phyloP scores from a whole-genome alignment of 2,329 filamentous ascomycete genomes.

The Akanthomyces dipterigenus region DNA sequence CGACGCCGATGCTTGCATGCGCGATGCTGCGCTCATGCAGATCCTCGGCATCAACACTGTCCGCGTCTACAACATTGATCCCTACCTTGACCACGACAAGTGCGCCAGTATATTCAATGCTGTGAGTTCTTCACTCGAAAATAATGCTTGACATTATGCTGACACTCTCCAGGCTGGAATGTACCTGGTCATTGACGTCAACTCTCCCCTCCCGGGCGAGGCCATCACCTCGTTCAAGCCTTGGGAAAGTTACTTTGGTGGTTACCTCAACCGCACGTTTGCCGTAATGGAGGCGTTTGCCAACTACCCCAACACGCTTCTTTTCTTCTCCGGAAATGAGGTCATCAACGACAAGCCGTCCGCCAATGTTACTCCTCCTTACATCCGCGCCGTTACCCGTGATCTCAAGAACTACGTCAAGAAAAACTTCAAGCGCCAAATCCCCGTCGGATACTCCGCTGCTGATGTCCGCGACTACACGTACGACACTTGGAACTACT shows the following conservation, averaged over 20 bases:
- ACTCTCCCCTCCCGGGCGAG: constrained; percentile 55
- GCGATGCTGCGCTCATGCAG: constrained; percentile 61
- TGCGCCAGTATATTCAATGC: constrained; percentile 64
- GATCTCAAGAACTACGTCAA: constrained; percentile 78
- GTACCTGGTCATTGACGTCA: constrained; percentile 64
- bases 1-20: constrained; percentile 49
- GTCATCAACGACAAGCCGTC: constrained; percentile 62
- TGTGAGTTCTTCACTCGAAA: constrained; percentile 22
- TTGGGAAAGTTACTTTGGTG: constrained; percentile 52
- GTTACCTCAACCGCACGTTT: constrained; percentile 60
- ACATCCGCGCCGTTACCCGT: constrained; percentile 66
- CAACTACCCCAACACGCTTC: constrained; percentile 59
- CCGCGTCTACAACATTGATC: constrained; percentile 63
- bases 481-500: constrained; percentile 68
- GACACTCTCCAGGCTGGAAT: constrained; percentile 46
- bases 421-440: constrained; percentile 58
- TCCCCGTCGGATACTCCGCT: constrained; percentile 75
- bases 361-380: constrained; percentile 58
- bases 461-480: constrained; percentile 70
- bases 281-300: constrained; percentile 61
- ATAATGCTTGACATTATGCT: not conserved
- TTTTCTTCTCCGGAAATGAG: constrained; percentile 75
- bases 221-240: constrained; percentile 48
- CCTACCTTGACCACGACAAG: constrained; percentile 58
- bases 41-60: constrained; percentile 59